Evolutionary conservation across 192 early-diverging fungal genomes (phyloP).

Genomic region (Linnemannia elongata): DNA sequence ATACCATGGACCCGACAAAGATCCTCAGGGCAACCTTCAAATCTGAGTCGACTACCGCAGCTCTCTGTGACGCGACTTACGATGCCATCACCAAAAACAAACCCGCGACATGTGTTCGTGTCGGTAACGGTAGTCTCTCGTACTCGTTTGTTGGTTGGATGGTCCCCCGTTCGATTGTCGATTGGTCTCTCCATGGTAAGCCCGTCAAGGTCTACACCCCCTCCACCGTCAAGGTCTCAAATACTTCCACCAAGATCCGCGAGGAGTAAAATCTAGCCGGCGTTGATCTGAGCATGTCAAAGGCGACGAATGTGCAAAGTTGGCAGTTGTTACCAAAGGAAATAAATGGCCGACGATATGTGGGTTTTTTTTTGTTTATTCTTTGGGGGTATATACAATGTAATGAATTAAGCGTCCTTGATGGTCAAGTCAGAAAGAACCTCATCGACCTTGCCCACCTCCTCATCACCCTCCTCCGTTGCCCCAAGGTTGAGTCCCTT

Average conservation of each 20-base stretch:
- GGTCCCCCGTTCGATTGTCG: slow-evolving; percentile 33
- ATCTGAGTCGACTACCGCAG: slow-evolving; percentile 19
- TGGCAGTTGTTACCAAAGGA: background rate
- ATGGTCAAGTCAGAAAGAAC: slow-evolving; percentile 24
- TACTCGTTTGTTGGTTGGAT: slow-evolving; percentile 51
- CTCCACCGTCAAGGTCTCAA: slow-evolving; percentile 28
- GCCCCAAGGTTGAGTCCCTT: slow-evolving; percentile 15
- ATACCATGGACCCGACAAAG: slow-evolving; percentile 25
- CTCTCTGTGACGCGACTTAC: slow-evolving; percentile 36
- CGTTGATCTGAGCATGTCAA: too few species aligned
- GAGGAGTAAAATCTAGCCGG: slow-evolving; percentile 13
- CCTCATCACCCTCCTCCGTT: background rate
- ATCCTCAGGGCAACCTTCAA: slow-evolving; percentile 32
- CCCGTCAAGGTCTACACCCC: slow-evolving; percentile 9
- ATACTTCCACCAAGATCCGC: background rate
- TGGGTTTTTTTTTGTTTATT: background rate
- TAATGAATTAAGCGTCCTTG: slow-evolving; percentile 13
- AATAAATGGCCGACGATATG: background rate
- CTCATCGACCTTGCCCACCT: slow-evolving; percentile 24
- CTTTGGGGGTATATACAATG: slow-evolving; percentile 1
- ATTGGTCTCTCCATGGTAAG: slow-evolving; percentile 40
- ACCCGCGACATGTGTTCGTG: slow-evolving; percentile 11
- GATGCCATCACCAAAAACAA: slow-evolving; percentile 38
- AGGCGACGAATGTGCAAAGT: background rate
- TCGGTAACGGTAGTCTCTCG: slow-evolving; percentile 39